phyloP scores from a whole-genome alignment of 306 rosid genomes.

The Mimosa bimucronata region DNA sequence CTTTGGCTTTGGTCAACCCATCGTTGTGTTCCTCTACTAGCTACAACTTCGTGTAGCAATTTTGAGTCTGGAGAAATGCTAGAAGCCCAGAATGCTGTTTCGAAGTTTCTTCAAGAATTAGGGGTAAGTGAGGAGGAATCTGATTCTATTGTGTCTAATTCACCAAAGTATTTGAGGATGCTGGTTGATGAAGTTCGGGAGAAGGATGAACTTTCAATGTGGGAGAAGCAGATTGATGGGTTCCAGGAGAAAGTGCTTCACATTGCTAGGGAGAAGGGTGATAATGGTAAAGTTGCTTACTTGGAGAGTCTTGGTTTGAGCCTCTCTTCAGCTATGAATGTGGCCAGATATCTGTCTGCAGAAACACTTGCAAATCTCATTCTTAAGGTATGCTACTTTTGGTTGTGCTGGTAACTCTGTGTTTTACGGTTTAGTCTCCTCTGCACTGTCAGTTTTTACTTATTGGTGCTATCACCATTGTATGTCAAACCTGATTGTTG shows the following conservation, averaged over 20 bases:
- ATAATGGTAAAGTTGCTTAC: conserved; percentile 74
- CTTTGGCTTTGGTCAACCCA: not conserved
- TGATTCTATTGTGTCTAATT: conserved; percentile 49
- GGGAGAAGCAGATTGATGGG: conserved; percentile 32
- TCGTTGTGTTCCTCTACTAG: conserved; percentile 13
- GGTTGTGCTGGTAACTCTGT: not conserved
- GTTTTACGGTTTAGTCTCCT: not conserved
- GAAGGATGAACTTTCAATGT: conserved; percentile 67
- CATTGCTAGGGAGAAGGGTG: conserved; percentile 72
- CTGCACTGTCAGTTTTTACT: not conserved
- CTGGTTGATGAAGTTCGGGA: conserved; percentile 71
- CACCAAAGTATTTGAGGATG: conserved; percentile 66
- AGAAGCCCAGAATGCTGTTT: conserved; percentile 60
- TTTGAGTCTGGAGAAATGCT: conserved; percentile 22
- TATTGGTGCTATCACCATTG: not conserved
- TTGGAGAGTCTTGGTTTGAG: conserved; percentile 78
- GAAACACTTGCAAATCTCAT: conserved; percentile 65
- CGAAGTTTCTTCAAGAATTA: conserved; percentile 50
- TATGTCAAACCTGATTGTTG: not conserved
- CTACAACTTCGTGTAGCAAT: not conserved
- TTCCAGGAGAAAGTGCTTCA: conserved; percentile 61
- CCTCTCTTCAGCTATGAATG: conserved; percentile 78
- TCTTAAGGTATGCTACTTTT: conserved; percentile 44
- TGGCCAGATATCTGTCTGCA: conserved; percentile 64
- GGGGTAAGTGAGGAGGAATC: conserved; percentile 67